Evolutionary conservation across 371 early-diverging fungal genomes (phyloP), one percentile per base, ranked within the genome.

Genomic region (Syncephalastrum contaminatum): DNA sequence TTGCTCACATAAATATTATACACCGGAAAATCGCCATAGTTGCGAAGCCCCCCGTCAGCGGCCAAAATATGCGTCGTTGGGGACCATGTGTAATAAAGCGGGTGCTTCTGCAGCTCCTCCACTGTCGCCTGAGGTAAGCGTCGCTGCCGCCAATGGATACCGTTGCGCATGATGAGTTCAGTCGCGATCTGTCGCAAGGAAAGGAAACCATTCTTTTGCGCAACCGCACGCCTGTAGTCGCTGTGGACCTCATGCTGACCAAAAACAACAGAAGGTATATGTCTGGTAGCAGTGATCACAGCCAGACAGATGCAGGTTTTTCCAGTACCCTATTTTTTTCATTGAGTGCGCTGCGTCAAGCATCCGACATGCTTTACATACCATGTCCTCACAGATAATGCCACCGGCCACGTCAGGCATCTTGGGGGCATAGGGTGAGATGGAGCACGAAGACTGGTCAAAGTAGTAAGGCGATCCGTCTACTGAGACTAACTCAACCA

Each of bases 381-480:
- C 88, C 88, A 91, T 91, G 40, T 88, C 87, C 63, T 90, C 92
- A 64, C 88, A 88, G 24, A 89, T 82, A 54, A 91, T 85, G 0
- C 92, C 92, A 12, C 88, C 89, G 2, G 68, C 67, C 0, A 69
- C 64, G 54, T 82, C 83, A 27, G 65, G 66, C 53, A 78, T 74
- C 53, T 53, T 60, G 8, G 60, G 56, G 0, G 64, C 62, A 15
- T 60, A 62, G 18, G 44, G 44, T 36, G 60, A 65, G 16, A 54
- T 48, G 15, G 54, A 54, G 27, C 54, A 58, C 3, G 47, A 60
- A 13, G 55, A 41, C n/a, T 54, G 73, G n/a, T 79, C 59, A 22
- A 73, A 63, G 50, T 72, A 77, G 48, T 81, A 85, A 0, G 58
- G n/a, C 48, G 65, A 53, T 3, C 58, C 64, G 47, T 78, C 62